phyloP scores from a whole-genome alignment of 805 yeast species.

The Metschnikowia sp. region DNA sequence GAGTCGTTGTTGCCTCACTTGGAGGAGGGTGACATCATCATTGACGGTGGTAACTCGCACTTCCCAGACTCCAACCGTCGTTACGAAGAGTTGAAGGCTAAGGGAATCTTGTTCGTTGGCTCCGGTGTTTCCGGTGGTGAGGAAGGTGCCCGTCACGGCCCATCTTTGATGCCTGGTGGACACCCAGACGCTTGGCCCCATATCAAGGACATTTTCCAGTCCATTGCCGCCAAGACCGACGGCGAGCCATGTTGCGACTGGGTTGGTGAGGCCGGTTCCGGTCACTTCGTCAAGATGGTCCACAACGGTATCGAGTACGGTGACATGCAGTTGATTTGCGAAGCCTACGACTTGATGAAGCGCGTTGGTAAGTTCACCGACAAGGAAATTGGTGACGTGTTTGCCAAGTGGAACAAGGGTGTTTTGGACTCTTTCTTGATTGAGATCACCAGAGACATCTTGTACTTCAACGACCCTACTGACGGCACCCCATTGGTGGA shows the following conservation, averaged over 20 bases:
- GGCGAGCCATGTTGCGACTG: slow-evolving; percentile 99
- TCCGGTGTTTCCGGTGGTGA: slow-evolving; percentile 99
- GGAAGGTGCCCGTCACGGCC: slow-evolving; percentile 99
- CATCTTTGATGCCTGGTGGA: slow-evolving; percentile 99
- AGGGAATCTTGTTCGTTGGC: slow-evolving; percentile 92
- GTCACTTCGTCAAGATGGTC: slow-evolving; percentile 99
- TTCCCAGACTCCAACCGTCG: slow-evolving; percentile 99
- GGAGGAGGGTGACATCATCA: slow-evolving; percentile 96
- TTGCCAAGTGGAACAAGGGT: slow-evolving; percentile 93
- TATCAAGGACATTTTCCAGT: slow-evolving; percentile 93
- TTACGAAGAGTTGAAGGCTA: slow-evolving; percentile 77
- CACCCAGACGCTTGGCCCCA: slow-evolving; percentile 98
- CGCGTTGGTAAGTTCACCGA: slow-evolving; percentile 87
- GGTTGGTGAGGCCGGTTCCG: slow-evolving; percentile 99
- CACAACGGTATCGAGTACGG: slow-evolving; percentile 99
- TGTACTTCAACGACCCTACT: slow-evolving; percentile 76
- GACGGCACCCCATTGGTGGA: slow-evolving; percentile 93
- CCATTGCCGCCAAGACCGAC: slow-evolving; percentile 92
- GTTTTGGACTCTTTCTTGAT: slow-evolving; percentile 95
- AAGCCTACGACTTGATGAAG: slow-evolving; percentile 95
- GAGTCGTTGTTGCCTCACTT: slow-evolving; percentile 83
- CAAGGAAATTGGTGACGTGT: slow-evolving; percentile 91
- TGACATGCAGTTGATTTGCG: slow-evolving; percentile 98
- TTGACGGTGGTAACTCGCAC: slow-evolving; percentile 99
- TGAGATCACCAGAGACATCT: slow-evolving; percentile 94